Evolutionary conservation across 2,329 filamentous ascomycete genomes (phyloP), one percentile per base, ranked within the genome.

Genomic region (Mariannaea sp.): DNA sequence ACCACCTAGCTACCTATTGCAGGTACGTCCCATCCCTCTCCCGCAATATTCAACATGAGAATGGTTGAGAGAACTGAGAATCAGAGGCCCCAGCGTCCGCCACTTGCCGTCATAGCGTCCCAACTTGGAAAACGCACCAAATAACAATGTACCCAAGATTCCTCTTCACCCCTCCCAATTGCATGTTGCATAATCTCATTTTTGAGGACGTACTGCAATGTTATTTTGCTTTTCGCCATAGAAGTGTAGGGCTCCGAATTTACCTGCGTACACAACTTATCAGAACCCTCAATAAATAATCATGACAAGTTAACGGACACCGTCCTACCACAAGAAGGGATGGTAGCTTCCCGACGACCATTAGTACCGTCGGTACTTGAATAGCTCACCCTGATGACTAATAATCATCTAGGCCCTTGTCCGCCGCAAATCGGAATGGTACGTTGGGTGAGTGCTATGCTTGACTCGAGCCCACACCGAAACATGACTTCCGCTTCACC

Each of bases 391-490:
- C 13, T 14, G 33, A 36, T 36, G 33, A 36, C 33, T 36, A 36
- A 36, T 36, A 16, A 10, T 16, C 12, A 19, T 16, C 10, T 17
- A 8, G 7, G 33, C 16, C 33, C 33, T 36, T 7, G 16, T 19
- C 19, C 17, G 33, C 16, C 33, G 33, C 22, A 8, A 24, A 24
- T 5, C 22, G 22, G 22, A 24, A 24, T 24, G 22, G 22, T 8
- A 24, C n/a, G n/a, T n/a, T n/a, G n/a, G n/a, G n/a, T n/a, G n/a
- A n/a, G n/a, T n/a, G n/a, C n/a, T n/a, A n/a, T n/a, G 16, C 49
- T 13, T 32, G 32, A 53, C 29, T 24, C 40, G 14, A 36, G 45
- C 51, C 45, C 40, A 54, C 51, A 43, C 44, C 43, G 17, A 42
- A 41, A n/a, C 22, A 14, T 48, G 42, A 27, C 49, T 41, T 44